phyloP scores from a whole-genome alignment of 75 land plant genomes.

The Picea glauca region DNA sequence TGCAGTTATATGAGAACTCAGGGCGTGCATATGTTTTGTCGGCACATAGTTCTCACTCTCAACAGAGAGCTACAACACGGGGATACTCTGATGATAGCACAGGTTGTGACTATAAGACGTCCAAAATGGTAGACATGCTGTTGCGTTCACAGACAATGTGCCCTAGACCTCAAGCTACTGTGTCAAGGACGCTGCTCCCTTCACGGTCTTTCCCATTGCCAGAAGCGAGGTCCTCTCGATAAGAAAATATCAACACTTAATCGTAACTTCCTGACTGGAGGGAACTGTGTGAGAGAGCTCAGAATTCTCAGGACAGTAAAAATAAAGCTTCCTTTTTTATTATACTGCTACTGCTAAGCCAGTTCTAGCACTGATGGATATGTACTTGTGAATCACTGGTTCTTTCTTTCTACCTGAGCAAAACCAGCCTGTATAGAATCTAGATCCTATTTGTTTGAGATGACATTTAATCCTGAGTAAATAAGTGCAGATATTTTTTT shows the following conservation, averaged over 20 bases:
- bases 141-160: slow-evolving; percentile 27
- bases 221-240: slow-evolving; percentile 3
- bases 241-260: background rate
- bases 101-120: slow-evolving; percentile 25
- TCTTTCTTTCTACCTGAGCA: background rate
- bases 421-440: background rate
- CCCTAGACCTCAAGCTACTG: slow-evolving; percentile 12
- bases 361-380: background rate
- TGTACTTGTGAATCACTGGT: background rate
- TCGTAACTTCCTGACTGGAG: background rate
- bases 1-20: slow-evolving; percentile 33
- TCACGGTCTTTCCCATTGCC: slow-evolving; percentile 29
- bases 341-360: background rate
- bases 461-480: background rate
- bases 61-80: slow-evolving; percentile 34
- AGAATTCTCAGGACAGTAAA: background rate
- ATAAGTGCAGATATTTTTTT: background rate
- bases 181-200: slow-evolving; percentile 14
- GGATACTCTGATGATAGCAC: slow-evolving; percentile 24
- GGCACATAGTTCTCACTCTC: slow-evolving; percentile 34
- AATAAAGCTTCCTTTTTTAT: background rate
- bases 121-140: slow-evolving; percentile 42
- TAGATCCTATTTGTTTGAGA: background rate
- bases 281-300: background rate
- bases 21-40: slow-evolving; percentile 38